Percentiles rank a stretch among this genome's conserved stretches.
Evolutionary conservation across 2,329 filamentous ascomycete genomes (phyloP).

Genomic region (Didymella exigua): DNA sequence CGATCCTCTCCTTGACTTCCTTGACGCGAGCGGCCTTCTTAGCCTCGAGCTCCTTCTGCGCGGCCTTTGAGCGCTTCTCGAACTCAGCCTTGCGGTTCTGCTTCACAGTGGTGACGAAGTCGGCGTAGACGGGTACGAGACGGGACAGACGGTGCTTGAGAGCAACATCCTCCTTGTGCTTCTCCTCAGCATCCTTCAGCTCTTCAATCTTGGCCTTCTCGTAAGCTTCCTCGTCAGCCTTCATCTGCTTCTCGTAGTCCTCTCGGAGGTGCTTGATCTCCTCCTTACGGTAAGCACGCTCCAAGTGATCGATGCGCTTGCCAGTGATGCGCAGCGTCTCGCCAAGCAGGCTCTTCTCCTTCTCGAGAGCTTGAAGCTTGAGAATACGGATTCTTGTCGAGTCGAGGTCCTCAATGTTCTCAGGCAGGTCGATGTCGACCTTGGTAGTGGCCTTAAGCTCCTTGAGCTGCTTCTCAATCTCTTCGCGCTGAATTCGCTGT

Average conservation of each 20-base stretch:
- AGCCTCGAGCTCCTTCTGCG: slow-evolving; percentile 90
- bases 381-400: slow-evolving; percentile 78
- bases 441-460: slow-evolving; percentile 91
- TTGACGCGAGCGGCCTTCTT: slow-evolving; percentile 87
- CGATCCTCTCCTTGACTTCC: slow-evolving; percentile 82
- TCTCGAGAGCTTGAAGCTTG: slow-evolving; percentile 94
- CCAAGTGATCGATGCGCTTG: slow-evolving; percentile 95
- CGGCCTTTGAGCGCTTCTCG: slow-evolving; percentile 88
- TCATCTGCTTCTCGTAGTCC: slow-evolving; percentile 84
- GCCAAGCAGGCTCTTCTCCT: slow-evolving; percentile 95
- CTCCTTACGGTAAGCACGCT: slow-evolving; percentile 95
- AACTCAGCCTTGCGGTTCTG: slow-evolving; percentile 93
- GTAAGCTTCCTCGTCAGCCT: slow-evolving; percentile 78
- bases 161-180: slow-evolving; percentile 90
- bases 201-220: slow-evolving; percentile 79
- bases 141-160: slow-evolving; percentile 91
- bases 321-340: slow-evolving; percentile 89
- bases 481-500: slow-evolving; percentile 54
- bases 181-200: slow-evolving; percentile 78
- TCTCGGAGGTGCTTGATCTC: slow-evolving; percentile 88
- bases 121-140: slow-evolving; percentile 82
- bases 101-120: slow-evolving; percentile 80
- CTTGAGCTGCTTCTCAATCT: slow-evolving; percentile 83
- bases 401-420: slow-evolving; percentile 75
- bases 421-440: slow-evolving; percentile 79